phyloP scores from a whole-genome alignment of 2,329 filamentous ascomycete species.

The Colletotrichum neosansevieriae region DNA sequence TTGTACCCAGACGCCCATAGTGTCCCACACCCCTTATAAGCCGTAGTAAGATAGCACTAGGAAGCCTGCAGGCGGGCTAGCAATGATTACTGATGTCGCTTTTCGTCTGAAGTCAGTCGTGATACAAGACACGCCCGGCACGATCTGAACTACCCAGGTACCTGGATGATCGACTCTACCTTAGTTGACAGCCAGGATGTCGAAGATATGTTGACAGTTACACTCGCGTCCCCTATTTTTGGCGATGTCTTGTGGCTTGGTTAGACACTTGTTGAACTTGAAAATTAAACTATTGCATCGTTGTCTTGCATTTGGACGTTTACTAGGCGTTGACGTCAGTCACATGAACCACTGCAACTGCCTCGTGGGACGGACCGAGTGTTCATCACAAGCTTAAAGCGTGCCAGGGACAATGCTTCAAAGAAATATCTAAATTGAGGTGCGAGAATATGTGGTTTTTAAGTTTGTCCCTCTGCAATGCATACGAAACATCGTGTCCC shows the following conservation, averaged over 20 bases:
- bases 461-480: too few species aligned
- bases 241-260: background rate
- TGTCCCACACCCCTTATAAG: background rate
- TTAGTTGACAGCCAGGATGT: background rate
- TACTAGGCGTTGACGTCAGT: too few species aligned
- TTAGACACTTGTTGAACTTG: background rate
- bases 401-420: too few species aligned
- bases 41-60: background rate
- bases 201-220: background rate
- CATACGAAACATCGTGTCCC: too few species aligned
- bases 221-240: background rate
- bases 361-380: too few species aligned
- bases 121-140: conserved; percentile 13
- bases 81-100: background rate
- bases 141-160: conserved; percentile 18
- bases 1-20: background rate
- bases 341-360: too few species aligned
- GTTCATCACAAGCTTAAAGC: too few species aligned
- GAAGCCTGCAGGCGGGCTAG: conserved; percentile 2
- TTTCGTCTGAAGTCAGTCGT: background rate
- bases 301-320: too few species aligned
- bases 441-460: too few species aligned
- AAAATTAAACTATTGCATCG: background rate
- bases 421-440: too few species aligned
- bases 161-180: background rate